A percentile compares a stretch with the other conserved stretches of the same genome.
These are phyloP conservation scores for Diaporthe eres DNA, from an alignment of 2,329 filamentous ascomycete species.

Conservation along the genomic window DNA sequence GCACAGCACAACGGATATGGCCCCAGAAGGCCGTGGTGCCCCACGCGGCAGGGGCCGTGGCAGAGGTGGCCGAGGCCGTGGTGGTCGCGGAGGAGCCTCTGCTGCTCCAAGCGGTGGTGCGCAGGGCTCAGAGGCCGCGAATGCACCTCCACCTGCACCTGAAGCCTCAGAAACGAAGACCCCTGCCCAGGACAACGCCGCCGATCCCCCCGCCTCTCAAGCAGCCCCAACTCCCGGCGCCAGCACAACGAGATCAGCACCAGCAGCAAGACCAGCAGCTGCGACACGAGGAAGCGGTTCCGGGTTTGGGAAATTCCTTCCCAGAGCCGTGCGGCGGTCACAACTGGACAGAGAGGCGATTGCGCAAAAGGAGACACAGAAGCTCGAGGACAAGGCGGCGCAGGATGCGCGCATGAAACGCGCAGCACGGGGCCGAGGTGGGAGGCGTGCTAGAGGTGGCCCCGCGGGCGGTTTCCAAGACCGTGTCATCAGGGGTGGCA, in stretches of 20 bases:
- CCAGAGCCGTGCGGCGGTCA: constrained; percentile 51
- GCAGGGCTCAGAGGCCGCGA: background rate
- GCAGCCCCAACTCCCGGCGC: constrained; percentile 1
- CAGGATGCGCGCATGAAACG: constrained; percentile 48
- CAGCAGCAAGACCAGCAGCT: constrained; percentile 19
- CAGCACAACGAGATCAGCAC: constrained; percentile 17
- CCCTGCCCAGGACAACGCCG: background rate
- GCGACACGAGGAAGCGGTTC: constrained; percentile 29
- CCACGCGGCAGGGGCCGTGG: constrained; percentile 38
- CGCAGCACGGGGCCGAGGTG: constrained; percentile 46
- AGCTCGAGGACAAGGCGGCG: constrained; percentile 49
- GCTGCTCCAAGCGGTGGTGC: constrained; percentile 7
- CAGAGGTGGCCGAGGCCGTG: constrained; percentile 49
- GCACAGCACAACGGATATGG: constrained; percentile 31
- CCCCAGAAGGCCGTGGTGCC: constrained; percentile 34
- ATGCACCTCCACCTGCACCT: constrained; percentile 1
- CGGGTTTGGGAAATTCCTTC: constrained; percentile 47
- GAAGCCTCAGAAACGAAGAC: constrained; percentile 9
- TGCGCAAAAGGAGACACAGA: constrained; percentile 52
- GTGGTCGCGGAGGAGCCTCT: constrained; percentile 46
- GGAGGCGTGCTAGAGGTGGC: constrained; percentile 45
- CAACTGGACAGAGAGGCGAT: constrained; percentile 54
- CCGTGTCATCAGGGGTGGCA: constrained; percentile 36
- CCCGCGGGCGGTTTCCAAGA: constrained; percentile 42
- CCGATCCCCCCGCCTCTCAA: constrained; percentile 21